phyloP scores from a whole-genome alignment of 164 flowering plant genomes.

The Hamamelis virginiana region DNA sequence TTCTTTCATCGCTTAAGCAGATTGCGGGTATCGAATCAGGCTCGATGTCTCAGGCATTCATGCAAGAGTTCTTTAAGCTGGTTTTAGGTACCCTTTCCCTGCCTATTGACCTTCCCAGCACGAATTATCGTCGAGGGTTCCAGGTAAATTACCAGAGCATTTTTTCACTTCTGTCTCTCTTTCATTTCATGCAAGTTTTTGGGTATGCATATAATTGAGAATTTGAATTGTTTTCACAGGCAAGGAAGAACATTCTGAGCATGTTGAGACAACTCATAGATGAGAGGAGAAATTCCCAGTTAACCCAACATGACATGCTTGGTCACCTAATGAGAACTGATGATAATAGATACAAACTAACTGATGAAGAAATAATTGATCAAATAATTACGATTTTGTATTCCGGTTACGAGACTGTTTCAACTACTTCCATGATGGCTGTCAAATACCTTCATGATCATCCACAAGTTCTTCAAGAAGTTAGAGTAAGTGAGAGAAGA shows the following conservation, averaged over 20 bases:
- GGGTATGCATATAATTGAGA: background rate
- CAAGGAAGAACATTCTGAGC: constrained; percentile 42
- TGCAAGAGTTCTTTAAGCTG: constrained; percentile 80
- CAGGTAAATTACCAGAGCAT: constrained; percentile 42
- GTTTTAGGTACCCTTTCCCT: constrained; percentile 84
- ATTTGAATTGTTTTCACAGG: constrained; percentile 28
- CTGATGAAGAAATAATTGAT: constrained; percentile 65
- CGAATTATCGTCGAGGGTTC: constrained; percentile 71
- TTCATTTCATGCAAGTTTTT: background rate
- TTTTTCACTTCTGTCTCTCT: background rate
- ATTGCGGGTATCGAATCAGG: constrained; percentile 58
- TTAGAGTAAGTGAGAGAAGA: constrained; percentile 40
- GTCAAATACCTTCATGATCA: constrained; percentile 69
- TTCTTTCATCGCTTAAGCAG: constrained; percentile 77
- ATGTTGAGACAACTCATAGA: constrained; percentile 39
- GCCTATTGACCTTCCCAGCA: constrained; percentile 90
- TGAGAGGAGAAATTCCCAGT: constrained; percentile 46
- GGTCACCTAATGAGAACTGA: constrained; percentile 34
- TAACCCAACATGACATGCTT: constrained; percentile 48
- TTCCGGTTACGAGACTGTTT: constrained; percentile 70
- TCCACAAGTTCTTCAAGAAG: constrained; percentile 55
- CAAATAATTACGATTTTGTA: constrained; percentile 59
- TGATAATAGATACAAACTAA: constrained; percentile 29
- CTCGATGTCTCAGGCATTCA: constrained; percentile 45
- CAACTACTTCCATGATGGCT: constrained; percentile 76